Evolutionary conservation across 805 yeast genomes (phyloP).

Genomic region (Saccharomyces mikatae): DNA sequence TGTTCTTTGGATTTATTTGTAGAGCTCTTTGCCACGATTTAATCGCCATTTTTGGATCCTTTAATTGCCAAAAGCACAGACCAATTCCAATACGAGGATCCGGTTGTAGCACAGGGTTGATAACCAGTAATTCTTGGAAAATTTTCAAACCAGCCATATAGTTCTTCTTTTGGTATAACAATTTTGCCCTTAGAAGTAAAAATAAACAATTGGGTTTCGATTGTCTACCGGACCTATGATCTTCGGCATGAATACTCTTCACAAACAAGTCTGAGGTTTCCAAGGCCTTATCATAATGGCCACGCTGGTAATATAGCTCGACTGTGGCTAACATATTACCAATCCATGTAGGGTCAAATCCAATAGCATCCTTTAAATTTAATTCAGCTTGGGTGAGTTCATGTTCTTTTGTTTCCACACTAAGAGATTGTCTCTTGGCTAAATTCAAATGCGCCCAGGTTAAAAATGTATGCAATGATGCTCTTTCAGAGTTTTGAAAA

Average conservation of each 20-base stretch:
- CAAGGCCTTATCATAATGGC: conserved; percentile 62
- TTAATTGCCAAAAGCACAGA: conserved; percentile 82
- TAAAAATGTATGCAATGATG: conserved; percentile 51
- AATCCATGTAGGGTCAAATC: conserved; percentile 38
- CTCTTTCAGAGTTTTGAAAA: conserved; percentile 31
- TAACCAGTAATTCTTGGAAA: conserved; percentile 73
- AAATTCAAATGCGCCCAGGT: conserved; percentile 64
- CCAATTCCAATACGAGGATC: conserved; percentile 96
- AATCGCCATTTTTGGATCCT: conserved; percentile 67
- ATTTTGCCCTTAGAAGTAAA: conserved; percentile 74
- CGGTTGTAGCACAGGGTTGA: conserved; percentile 72
- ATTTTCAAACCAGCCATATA: conserved; percentile 66
- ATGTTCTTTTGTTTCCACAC: conserved; percentile 22
- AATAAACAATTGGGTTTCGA: conserved; percentile 67
- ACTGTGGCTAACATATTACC: conserved; percentile 60
- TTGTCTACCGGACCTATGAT: conserved; percentile 29
- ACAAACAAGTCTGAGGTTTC: conserved; percentile 58
- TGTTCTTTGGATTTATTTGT: conserved; percentile 53
- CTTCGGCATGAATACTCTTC: conserved; percentile 32
- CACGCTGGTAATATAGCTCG: conserved; percentile 48
- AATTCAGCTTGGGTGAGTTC: conserved; percentile 37
- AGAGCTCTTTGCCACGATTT: conserved; percentile 76
- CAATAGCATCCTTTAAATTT: conserved; percentile 41
- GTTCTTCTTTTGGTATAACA: conserved; percentile 63
- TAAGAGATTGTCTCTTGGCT: conserved; percentile 27